Evolutionary conservation across 331 rosid genomes (phyloP), one percentile per base, ranked within the genome.

Genomic region (Ulmus americana): DNA sequence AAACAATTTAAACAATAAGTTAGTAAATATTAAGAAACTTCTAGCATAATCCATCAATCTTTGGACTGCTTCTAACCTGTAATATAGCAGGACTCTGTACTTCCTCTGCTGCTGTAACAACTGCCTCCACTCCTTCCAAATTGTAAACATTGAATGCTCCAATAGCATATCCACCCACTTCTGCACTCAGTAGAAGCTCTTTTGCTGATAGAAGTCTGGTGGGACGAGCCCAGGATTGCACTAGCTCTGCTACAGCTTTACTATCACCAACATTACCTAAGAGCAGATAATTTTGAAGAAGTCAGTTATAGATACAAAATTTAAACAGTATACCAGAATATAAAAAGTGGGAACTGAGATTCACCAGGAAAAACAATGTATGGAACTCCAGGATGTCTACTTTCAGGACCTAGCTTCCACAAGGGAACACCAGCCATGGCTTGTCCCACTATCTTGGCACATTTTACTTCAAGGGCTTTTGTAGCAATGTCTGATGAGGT

Each of bases 131-230:
- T 79, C 96, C 97, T 88, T 92, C 96, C 85, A 92, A 77, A 85
- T 92, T 92, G 70, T 92, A 92, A 45, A 92, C 89, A 35, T 88
- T 92, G 79, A 92, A 92, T n/a, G 96, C 97, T 80, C 97, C 96
- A 64, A 92, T 84, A 65, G 96, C 96, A 79, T 88, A 92, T 70
- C 94, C 85, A 57, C 96, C 97, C 52, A 71, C 76, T 74, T 83
- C 90, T 54, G 97, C 97, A 57, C 73, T 77, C 7, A 63, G 75
- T 80, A 92, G 95, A 77, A 92, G 83, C 65, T 92, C 97, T 82
- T 82, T 86, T 35, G 95, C 84, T 51, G 96, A 85, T 52, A 90
- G 70, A 86, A 69, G 77, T 67, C 79, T 75, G 51, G 64, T 65
- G 46, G 91, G 91, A 74, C 65, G 67, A 76, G 89, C 77, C 97